Evolutionary conservation across 2,329 filamentous ascomycete genomes (phyloP).

Genomic region (Dactylellina sp.): DNA sequence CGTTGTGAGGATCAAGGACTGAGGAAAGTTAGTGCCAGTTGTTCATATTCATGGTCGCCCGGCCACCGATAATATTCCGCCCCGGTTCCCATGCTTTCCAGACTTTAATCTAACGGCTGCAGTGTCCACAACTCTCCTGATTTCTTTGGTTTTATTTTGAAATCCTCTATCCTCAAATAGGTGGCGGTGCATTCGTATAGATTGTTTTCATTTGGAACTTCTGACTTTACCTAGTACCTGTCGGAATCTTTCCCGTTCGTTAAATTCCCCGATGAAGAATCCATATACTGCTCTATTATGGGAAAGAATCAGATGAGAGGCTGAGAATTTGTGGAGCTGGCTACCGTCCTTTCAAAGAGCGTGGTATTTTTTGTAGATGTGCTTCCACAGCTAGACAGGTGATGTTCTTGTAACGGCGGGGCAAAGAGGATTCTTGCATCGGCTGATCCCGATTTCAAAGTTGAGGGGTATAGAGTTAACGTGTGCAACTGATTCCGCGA

Average conservation of each 20-base stretch:
- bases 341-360: background rate
- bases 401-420: conserved; percentile 9
- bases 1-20: no score
- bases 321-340: background rate
- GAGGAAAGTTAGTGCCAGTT: background rate
- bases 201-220: background rate
- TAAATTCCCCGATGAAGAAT: no score
- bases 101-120: background rate
- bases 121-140: background rate
- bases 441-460: conserved; percentile 4
- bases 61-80: conserved; percentile 2
- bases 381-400: background rate
- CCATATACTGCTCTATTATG: no score
- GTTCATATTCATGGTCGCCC: background rate
- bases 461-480: background rate
- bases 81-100: background rate
- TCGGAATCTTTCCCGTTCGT: conserved; percentile 4
- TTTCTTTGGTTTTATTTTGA: background rate
- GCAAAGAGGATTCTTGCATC: background rate
- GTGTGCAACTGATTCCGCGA: background rate
- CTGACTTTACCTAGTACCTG: background rate
- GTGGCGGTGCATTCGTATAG: background rate
- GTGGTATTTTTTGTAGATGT: background rate
- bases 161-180: background rate
- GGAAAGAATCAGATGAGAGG: background rate